Evolutionary conservation across 2,329 filamentous ascomycete species (phyloP).

Genomic region (Phaeosphaeria sp.): DNA sequence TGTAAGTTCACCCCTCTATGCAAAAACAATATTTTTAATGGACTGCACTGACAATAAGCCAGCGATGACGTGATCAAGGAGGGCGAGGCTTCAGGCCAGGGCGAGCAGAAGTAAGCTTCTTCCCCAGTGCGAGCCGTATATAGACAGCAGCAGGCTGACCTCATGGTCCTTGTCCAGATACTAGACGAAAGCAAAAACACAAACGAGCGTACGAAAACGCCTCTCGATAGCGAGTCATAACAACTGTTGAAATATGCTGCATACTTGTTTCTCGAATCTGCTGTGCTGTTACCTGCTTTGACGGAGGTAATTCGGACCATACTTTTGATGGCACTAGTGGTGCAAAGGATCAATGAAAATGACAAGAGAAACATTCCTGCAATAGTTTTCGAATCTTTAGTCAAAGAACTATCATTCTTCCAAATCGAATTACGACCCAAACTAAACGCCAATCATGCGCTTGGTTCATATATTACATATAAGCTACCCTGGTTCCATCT

Average conservation of each 20-base stretch:
- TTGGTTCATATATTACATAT: neutral
- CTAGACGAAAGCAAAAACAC: neutral
- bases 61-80: constrained; percentile 81
- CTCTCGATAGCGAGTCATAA: neutral
- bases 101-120: constrained; percentile 58
- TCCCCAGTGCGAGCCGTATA: constrained; percentile 17
- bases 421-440: neutral
- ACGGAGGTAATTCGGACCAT: too few relatives aligned
- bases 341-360: too few relatives aligned
- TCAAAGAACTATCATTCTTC: neutral
- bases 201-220: neutral
- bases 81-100: constrained; percentile 68
- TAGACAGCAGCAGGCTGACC: constrained; percentile 26
- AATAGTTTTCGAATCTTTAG: neutral
- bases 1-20: constrained; percentile 62
- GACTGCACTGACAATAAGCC: constrained; percentile 7
- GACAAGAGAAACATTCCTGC: neutral
- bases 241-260: neutral
- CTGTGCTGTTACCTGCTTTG: neutral
- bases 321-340: too few relatives aligned
- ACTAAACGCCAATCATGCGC: neutral
- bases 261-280: neutral
- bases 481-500: neutral
- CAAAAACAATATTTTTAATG: constrained; percentile 17
- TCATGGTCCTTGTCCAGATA: constrained; percentile 21